These are phyloP conservation scores for Globisporangium acanthophoron DNA, from an alignment of 352 stramenopile species.

Conservation along the genomic window DNA sequence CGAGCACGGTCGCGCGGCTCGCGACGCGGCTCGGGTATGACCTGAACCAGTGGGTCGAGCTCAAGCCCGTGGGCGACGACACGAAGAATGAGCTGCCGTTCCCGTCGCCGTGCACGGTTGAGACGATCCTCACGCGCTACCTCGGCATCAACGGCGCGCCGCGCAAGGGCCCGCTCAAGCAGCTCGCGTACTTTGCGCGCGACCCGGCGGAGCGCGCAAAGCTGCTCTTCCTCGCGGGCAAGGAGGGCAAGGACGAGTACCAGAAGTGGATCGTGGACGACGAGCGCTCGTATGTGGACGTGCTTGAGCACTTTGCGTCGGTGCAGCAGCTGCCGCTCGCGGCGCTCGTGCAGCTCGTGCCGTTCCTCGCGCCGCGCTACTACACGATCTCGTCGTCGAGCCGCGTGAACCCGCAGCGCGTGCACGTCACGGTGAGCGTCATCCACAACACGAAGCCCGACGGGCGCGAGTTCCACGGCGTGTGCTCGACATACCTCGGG, in stretches of 20 bases:
- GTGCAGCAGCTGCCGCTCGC: slow-evolving; percentile 49
- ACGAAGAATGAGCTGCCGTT: slow-evolving; percentile 80
- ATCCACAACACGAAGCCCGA: slow-evolving; percentile 77
- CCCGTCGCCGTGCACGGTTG: slow-evolving; percentile 92
- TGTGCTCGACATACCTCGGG: slow-evolving; percentile 93
- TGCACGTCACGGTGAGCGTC: slow-evolving; percentile 95
- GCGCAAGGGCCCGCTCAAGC: slow-evolving; percentile 73
- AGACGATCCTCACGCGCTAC: slow-evolving; percentile 90
- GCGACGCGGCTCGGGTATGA: slow-evolving; percentile 85
- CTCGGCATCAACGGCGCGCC: slow-evolving; percentile 92
- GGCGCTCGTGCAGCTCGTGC: slow-evolving; percentile 91
- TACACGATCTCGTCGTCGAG: slow-evolving; percentile 98
- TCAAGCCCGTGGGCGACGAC: slow-evolving; percentile 53
- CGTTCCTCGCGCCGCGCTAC: slow-evolving; percentile 92
- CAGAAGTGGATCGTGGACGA: slow-evolving; percentile 89
- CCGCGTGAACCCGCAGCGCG: slow-evolving; percentile 82
- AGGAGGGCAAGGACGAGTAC: slow-evolving; percentile 93
- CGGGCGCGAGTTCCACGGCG: slow-evolving; percentile 85
- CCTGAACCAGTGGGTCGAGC: slow-evolving; percentile 85
- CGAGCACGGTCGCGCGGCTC: slow-evolving; percentile 74
- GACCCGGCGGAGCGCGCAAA: slow-evolving; percentile 45
- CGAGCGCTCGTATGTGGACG: slow-evolving; percentile 88
- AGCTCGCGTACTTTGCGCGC: slow-evolving; percentile 75
- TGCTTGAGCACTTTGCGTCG: slow-evolving; percentile 80
- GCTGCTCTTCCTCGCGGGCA: slow-evolving; percentile 53